Evolutionary conservation across 2,329 filamentous ascomycete genomes (phyloP), one percentile per base, ranked within the genome.

Genomic region (Periglandula ipomoeae): DNA sequence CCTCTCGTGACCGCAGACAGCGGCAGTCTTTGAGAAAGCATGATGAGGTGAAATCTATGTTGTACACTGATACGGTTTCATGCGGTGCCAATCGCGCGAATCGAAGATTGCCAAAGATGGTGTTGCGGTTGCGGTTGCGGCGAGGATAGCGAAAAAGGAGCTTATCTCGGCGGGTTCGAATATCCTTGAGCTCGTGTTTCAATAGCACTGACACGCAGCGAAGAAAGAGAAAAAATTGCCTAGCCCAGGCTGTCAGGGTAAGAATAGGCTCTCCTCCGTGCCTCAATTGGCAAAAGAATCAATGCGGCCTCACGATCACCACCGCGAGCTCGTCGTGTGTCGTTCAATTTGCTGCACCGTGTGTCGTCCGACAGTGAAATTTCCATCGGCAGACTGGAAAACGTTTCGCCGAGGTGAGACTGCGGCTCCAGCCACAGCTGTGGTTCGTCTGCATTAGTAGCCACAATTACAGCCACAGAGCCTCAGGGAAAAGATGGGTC

Each of bases 21-120:
- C 44, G 60, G 56, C 22, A 66, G 46, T 43, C 61, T 55, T 48
- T 56, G 55, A 44, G 61, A 59, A 15, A 68, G 53, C 65, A 68
- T 68, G 34, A 15, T 57, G 34, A 17, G 5, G 9, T 15, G 30
- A 22, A 7, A n/a, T 39, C 10, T n/a, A 26, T 3, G 11, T 17
- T 23, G 37, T 11, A 4, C 23, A 2, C n/a, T 20, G 11, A 13
- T 11, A 39, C 37, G 19, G 37, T 23, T 9, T 9, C 15, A 3
- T 39, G n/a, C n/a, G n/a, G n/a, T n/a, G n/a, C n/a, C n/a, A n/a
- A n/a, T n/a, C n/a, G n/a, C n/a, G n/a, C n/a, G n/a, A n/a, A n/a
- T n/a, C n/a, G n/a, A n/a, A n/a, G n/a, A n/a, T n/a, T n/a, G n/a
- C n/a, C 26, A 27, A 11, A n/a, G 20, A 32, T 42, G 22, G 26